Base-by-base conservation (phyloP, 306 rosid genomes). In the Inga oerstediana region DNA sequence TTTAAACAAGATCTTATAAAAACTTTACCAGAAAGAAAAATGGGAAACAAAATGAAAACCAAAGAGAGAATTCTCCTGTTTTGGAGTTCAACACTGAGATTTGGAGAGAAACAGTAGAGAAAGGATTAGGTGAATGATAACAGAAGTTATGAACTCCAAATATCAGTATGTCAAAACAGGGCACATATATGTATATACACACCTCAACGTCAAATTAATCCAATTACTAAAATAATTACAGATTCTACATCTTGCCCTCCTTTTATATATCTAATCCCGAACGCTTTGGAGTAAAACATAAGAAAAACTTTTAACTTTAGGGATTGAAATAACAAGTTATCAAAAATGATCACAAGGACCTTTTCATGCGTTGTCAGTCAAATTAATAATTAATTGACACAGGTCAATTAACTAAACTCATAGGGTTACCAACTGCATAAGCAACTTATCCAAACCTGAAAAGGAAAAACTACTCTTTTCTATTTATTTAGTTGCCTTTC, bases 301-400 rank as follows among this genome's bases (percentile, higher is more conserved):
- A 81, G 39, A 10, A 32, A 67, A 27, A 24, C 71, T 74, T 84
- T 67, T 11, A 67, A 56, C 84, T 43, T 61, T 17, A 32, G 22
- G 43, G 66, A 39, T 44, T 41, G 22, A 67, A 58, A 59, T 59
- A 82, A 86, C 78, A 37, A 74, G 24, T 41, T 8, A 11, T 3
- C 2, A 3, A 72, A 22, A 43, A 39, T 71, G 76, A 74, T 78
- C 41, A 58, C n/a, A 30, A 13, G 15, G 24, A 49, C 3, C 11
- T 59, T 32, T 11, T 1, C 17, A 56, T 19, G 17, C 37, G 19
- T 20, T 49, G 15, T 8, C 9, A 59, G 48, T 41, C 20, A 67
- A 86, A 74, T 34, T 39, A 62, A 81, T 32, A 45, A 24, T 81
- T 81, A 75, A 83, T 80, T 81, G 13, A 45, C 52, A 11, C 75